phyloP scores from a whole-genome alignment of 306 rosid genomes.

The Lathyrus oleraceus region DNA sequence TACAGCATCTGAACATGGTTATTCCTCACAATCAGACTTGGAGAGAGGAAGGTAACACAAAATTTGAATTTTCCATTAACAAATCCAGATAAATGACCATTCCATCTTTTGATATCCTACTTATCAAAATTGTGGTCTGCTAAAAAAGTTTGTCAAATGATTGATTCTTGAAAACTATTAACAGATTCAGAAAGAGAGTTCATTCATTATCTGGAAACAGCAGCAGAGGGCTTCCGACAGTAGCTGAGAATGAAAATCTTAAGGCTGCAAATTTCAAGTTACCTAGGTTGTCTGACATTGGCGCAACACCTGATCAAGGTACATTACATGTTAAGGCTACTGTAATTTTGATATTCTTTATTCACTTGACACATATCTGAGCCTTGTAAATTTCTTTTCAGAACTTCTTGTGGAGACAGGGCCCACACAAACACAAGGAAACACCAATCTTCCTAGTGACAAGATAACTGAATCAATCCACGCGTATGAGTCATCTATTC shows the following conservation, averaged over 20 bases:
- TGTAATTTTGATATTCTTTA: constrained; percentile 15
- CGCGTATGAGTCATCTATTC: constrained; percentile 44
- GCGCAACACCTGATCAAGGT: constrained; percentile 68
- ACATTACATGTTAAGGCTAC: constrained; percentile 16
- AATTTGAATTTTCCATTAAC: background rate
- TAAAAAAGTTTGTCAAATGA: constrained; percentile 23
- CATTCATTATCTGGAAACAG: constrained; percentile 62
- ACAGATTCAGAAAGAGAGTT: constrained; percentile 57
- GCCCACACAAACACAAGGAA: constrained; percentile 69
- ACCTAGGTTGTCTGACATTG: constrained; percentile 49
- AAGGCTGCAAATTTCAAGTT: constrained; percentile 55
- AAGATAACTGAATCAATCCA: constrained; percentile 64
- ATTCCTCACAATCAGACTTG: constrained; percentile 44
- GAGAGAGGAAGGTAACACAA: constrained; percentile 55
- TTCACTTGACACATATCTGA: constrained; percentile 22
- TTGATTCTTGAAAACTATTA: constrained; percentile 27
- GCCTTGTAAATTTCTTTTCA: constrained; percentile 42
- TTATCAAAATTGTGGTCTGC: background rate
- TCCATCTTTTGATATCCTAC: constrained; percentile 26
- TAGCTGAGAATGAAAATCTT: constrained; percentile 55
- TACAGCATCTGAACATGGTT: constrained; percentile 63
- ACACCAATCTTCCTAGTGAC: constrained; percentile 48
- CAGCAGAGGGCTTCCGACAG: constrained; percentile 62
- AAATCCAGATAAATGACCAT: constrained; percentile 25
- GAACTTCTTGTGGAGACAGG: constrained; percentile 83